phyloP scores from a whole-genome alignment of 495 filamentous ascomycete genomes.

The Aspergillus kassunensis region DNA sequence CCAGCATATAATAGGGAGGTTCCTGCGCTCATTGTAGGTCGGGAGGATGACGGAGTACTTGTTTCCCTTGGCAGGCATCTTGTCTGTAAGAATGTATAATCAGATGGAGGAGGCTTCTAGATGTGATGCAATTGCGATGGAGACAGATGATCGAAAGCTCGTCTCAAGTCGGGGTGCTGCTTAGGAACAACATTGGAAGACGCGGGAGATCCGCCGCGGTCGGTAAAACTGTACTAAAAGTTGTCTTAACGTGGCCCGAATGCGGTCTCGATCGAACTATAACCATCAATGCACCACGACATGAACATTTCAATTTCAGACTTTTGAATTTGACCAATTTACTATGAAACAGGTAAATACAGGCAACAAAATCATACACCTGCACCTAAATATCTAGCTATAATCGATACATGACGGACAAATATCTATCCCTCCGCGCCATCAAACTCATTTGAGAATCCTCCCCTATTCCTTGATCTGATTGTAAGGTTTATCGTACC shows the following conservation, averaged over 20 bases:
- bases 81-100: slow-evolving; percentile 4
- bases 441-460: neutral
- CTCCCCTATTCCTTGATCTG: slow-evolving; percentile 32
- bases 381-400: no score
- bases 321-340: no score
- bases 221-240: neutral
- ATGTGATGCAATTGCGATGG: slow-evolving; percentile 5
- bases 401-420: no score
- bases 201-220: slow-evolving; percentile 13
- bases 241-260: slow-evolving; percentile 16
- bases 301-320: no score
- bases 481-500: slow-evolving; percentile 39
- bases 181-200: neutral
- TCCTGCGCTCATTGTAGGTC: slow-evolving; percentile 96
- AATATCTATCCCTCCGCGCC: no score
- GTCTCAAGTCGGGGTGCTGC: neutral
- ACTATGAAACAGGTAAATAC: no score
- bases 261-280: neutral
- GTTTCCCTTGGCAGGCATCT: slow-evolving; percentile 49
- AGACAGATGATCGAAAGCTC: slow-evolving; percentile 4
- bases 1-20: slow-evolving; percentile 94
- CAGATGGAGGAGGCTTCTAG: neutral
- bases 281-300: no score
- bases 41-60: slow-evolving; percentile 97
- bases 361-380: no score